phyloP scores from a whole-genome alignment of 2,329 filamentous ascomycete species.

The Lachnellula arida region DNA sequence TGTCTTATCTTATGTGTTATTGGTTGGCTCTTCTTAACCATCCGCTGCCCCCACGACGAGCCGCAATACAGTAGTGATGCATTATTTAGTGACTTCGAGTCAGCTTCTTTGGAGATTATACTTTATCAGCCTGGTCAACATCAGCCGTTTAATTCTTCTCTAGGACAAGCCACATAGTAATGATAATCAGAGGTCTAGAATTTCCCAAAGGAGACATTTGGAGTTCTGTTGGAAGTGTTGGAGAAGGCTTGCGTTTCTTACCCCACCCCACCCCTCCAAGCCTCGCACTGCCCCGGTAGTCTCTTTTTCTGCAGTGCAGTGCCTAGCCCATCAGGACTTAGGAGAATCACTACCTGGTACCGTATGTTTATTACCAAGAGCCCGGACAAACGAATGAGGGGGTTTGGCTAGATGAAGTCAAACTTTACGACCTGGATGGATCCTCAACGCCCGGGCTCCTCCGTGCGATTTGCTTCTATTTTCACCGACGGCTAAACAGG shows the following conservation, averaged over 20 bases:
- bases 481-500: constrained; percentile 10
- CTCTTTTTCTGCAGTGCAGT: neutral
- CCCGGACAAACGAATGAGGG: neutral
- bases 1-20: neutral
- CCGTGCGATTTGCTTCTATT: constrained; percentile 1
- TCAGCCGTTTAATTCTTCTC: neutral
- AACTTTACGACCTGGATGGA: neutral
- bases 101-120: neutral
- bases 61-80: too few species aligned
- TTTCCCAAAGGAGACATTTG: neutral
- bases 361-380: neutral
- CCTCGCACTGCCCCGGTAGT: neutral
- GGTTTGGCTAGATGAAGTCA: constrained; percentile 1
- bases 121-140: neutral
- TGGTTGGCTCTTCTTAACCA: neutral
- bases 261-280: neutral
- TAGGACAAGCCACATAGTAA: neutral
- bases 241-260: neutral
- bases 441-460: neutral
- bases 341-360: neutral
- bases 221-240: neutral
- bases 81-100: neutral
- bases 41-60: neutral
- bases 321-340: neutral
- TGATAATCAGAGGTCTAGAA: neutral